Evolutionary conservation across 495 filamentous ascomycete genomes (phyloP).

Genomic region (Penicillium salamii): DNA sequence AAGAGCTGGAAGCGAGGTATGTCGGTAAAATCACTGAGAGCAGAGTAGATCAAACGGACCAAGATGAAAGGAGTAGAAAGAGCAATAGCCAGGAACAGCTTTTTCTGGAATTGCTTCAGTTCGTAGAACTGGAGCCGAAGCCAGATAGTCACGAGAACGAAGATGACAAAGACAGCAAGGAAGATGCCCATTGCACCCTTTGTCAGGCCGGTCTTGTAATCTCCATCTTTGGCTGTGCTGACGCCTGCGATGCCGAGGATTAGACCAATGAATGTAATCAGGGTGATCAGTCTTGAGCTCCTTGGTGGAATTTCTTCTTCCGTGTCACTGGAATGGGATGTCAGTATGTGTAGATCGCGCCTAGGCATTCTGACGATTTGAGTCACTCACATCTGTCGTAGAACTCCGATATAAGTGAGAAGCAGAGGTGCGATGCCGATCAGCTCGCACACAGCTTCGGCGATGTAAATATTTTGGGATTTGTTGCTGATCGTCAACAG

Average conservation of each 20-base stretch:
- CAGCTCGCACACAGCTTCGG: slow-evolving; percentile 24
- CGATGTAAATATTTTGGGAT: slow-evolving; percentile 14
- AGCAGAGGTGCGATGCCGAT: slow-evolving; percentile 32
- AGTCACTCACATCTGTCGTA: slow-evolving; percentile 28
- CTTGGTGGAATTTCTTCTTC: slow-evolving; percentile 13
- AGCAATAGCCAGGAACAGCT: slow-evolving; percentile 27
- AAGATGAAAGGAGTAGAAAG: slow-evolving; percentile 24
- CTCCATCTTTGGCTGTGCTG: slow-evolving; percentile 1
- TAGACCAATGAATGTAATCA: slow-evolving; percentile 23
- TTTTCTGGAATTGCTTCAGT: slow-evolving; percentile 21
- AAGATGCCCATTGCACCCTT: slow-evolving; percentile 32
- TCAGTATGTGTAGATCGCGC: slow-evolving; percentile 7
- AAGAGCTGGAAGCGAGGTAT: slow-evolving; percentile 2
- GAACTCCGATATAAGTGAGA: slow-evolving; percentile 25
- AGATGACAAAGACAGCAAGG: slow-evolving; percentile 23
- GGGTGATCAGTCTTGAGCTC: slow-evolving; percentile 4
- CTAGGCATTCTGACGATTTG: background rate
- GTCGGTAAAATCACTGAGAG: slow-evolving; percentile 16
- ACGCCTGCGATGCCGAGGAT: slow-evolving; percentile 30
- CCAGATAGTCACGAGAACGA: slow-evolving; percentile 9
- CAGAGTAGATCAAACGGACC: slow-evolving; percentile 27
- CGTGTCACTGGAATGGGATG: slow-evolving; percentile 15
- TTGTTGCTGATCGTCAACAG: slow-evolving; percentile 21
- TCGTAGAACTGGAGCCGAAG: slow-evolving; percentile 4
- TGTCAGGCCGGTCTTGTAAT: slow-evolving; percentile 12